A percentile compares a stretch with the other conserved stretches of the same genome.
These are phyloP conservation scores for Coprinopsis marcescibilis DNA, from an alignment of 768 basidiomycete genomes.

Conservation along the genomic window DNA sequence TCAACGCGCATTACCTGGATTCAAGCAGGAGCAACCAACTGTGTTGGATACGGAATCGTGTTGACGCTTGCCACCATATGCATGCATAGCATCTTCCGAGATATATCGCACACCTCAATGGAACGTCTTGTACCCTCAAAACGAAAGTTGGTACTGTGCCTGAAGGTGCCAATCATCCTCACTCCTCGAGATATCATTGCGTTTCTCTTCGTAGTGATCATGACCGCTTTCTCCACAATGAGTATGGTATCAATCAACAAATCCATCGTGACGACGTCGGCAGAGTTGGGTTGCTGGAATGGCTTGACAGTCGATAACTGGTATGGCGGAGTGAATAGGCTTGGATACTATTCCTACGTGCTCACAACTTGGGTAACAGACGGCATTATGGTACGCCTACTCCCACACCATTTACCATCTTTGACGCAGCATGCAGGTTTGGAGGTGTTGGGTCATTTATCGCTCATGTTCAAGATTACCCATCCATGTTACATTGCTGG, in stretches of 20 bases:
- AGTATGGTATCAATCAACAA: neutral
- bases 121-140: neutral
- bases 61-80: slow-evolving; percentile 4
- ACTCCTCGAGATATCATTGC: neutral
- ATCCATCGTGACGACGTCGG: neutral
- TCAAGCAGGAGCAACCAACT: neutral
- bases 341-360: slow-evolving; percentile 1
- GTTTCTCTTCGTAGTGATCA: slow-evolving; percentile 2
- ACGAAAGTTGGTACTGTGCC: neutral
- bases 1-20: slow-evolving; percentile 1
- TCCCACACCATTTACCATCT: neutral
- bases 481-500: neutral
- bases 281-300: slow-evolving; percentile 3
- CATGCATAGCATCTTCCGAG: slow-evolving; percentile 1
- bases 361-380: slow-evolving; percentile 5
- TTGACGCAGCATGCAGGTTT: slow-evolving; percentile 1
- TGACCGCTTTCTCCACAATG: slow-evolving; percentile 7
- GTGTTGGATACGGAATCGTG: slow-evolving; percentile 3
- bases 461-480: neutral
- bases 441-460: slow-evolving; percentile 10
- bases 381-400: slow-evolving; percentile 2
- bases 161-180: neutral
- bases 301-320: slow-evolving; percentile 2
- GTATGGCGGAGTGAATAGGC: neutral
- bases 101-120: neutral